phyloP scores from a whole-genome alignment of 768 basidiomycete genomes.

The Hericium coralloides region DNA sequence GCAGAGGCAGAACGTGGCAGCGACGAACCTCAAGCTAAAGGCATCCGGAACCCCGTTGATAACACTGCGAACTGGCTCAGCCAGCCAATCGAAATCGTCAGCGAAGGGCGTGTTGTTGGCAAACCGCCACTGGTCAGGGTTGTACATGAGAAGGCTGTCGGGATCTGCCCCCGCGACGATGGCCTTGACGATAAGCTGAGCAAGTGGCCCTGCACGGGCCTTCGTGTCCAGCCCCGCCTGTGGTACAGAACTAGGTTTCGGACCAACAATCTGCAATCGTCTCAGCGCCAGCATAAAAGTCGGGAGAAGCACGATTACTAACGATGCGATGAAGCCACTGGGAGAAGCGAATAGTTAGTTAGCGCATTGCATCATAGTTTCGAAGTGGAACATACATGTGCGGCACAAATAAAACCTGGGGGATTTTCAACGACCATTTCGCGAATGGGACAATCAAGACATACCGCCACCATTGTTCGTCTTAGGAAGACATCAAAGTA shows the following conservation, averaged over 20 bases:
- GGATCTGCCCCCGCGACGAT: constrained; percentile 39
- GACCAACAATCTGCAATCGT: constrained; percentile 33
- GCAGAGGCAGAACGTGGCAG: neutral
- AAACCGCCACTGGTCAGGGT: constrained; percentile 40
- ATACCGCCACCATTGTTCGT: neutral
- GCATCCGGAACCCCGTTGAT: constrained; percentile 43
- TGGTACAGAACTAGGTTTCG: constrained; percentile 40
- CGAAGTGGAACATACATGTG: neutral
- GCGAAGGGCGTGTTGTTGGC: constrained; percentile 36
- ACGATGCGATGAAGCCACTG: constrained; percentile 35
- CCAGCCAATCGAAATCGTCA: constrained; percentile 36
- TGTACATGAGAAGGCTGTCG: constrained; percentile 34
- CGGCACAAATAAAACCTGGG: neutral
- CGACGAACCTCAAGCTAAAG: constrained; percentile 33
- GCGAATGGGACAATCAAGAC: neutral
- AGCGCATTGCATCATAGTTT: neutral
- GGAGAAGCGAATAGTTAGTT: neutral
- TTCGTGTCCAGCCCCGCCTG: constrained; percentile 47
- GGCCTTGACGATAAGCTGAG: constrained; percentile 37
- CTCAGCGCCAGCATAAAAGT: neutral
- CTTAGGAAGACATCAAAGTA: neutral
- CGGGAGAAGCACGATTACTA: constrained; percentile 2
- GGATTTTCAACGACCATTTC: neutral
- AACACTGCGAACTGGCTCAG: constrained; percentile 29
- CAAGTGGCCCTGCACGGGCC: constrained; percentile 39